Evolutionary conservation across 2,329 filamentous ascomycete genomes (phyloP), one percentile per base, ranked within the genome.

Genomic region (Cercospora sesami): DNA sequence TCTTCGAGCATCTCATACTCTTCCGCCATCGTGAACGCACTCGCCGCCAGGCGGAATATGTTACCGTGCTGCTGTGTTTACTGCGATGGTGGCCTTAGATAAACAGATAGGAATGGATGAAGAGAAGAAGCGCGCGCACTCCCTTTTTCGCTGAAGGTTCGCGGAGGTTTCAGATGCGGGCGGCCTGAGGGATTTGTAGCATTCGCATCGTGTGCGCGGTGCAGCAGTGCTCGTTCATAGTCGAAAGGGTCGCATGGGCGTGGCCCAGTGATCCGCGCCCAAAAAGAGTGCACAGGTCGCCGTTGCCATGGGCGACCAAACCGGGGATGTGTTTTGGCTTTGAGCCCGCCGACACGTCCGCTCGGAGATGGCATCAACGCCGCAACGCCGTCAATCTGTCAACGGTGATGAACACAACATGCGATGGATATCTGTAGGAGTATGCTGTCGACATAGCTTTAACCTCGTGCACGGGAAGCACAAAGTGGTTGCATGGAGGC

Each of bases 1-100:
- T 98, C 95, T 85, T 98, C 94, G 76, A 98, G 86, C 79, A 98
- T 91, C 82, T 97, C 92, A 81, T 97, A 99, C 78, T 92, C 90
- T 77, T 90, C 89, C 75, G 94, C 91, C 84, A 96, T 90, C 5
- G 59, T 62, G 53, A 55, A 7, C 33, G 66, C 57, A 61, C 67
- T 62, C 61, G 53, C 60, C 60, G 42, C 60, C 60, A 21, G 60
- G 66, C 66, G 65, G 39, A 39, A 60, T 30, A 42, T 68, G 64
- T 64, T 67, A 69, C 59, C 39, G 66, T 23, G 26, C 21, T 30
- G 48, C 16, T 48, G 18, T 65, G 69, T 66, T 61, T 55, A 65
- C 63, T 58, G 68, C 66, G 60, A 58, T 48, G 5, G 4, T 14
- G 31, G 53, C 39, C 12, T 61, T 10, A 26, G 63, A 63, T 6